Conservation (phyloP, 2,329 filamentous ascomycete genomes). For the Thielaviopsis populi region DNA sequence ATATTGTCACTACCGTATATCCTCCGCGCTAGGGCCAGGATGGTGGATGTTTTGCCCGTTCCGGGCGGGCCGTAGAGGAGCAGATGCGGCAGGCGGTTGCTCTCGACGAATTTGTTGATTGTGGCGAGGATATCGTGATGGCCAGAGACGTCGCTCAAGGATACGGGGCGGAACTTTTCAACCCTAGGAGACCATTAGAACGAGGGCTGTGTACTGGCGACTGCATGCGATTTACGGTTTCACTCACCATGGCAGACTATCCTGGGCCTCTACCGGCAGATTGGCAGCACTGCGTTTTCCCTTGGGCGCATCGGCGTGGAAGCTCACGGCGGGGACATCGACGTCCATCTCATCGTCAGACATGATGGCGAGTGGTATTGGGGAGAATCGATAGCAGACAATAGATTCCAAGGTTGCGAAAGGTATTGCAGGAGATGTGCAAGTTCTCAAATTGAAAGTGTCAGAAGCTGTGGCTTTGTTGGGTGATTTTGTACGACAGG, state of each 20-base stretch:
- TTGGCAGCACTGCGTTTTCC: conserved; percentile 89
- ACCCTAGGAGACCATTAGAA: conserved; percentile 44
- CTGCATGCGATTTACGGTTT: neutral
- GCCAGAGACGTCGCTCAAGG: conserved; percentile 81
- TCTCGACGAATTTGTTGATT: conserved; percentile 93
- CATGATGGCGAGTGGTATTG: conserved; percentile 27
- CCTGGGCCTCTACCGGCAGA: conserved; percentile 82
- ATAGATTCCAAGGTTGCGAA: too few species aligned
- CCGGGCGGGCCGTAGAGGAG: conserved; percentile 93
- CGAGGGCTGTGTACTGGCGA: neutral
- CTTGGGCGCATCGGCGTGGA: conserved; percentile 65
- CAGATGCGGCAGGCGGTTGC: conserved; percentile 86
- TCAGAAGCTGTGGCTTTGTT: neutral
- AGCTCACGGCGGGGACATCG: conserved; percentile 40
- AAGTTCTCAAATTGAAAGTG: neutral
- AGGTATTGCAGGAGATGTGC: neutral
- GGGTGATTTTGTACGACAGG: neutral
- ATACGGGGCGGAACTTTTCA: conserved; percentile 87
- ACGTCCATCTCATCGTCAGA: conserved; percentile 50
- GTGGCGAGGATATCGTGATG: conserved; percentile 95
- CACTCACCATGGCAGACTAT: conserved; percentile 78
- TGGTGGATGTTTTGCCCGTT: conserved; percentile 94
- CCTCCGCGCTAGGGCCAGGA: conserved; percentile 77
- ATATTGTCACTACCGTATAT: conserved; percentile 89
- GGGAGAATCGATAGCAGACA: neutral